A percentile compares a stretch with the other conserved stretches of the same genome.
Conservation (phyloP, 108 stramenopile species). For the Conticribra guillardii region DNA sequence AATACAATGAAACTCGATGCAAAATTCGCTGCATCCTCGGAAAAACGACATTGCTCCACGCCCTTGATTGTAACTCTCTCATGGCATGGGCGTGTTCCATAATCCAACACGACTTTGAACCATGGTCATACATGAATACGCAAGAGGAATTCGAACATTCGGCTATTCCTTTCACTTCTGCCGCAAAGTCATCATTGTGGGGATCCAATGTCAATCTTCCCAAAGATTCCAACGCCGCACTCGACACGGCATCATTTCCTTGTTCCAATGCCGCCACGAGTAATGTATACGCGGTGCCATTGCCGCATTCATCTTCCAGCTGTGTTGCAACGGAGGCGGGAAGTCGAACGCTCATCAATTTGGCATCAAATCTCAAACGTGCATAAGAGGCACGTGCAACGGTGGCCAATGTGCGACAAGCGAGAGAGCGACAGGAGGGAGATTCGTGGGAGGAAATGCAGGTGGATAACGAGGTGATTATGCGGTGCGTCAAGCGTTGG, state of each 20-base stretch:
- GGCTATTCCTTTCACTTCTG: slow-evolving; percentile 23
- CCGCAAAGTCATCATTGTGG: slow-evolving; percentile 21
- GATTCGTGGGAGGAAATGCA: slow-evolving; percentile 25
- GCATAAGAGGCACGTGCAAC: slow-evolving; percentile 60
- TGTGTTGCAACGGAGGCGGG: slow-evolving; percentile 34
- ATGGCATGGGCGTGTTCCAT: slow-evolving; percentile 11
- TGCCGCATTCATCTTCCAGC: slow-evolving; percentile 72
- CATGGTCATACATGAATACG: slow-evolving; percentile 16
- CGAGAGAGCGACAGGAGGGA: slow-evolving; percentile 49
- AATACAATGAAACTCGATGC: slow-evolving; percentile 51
- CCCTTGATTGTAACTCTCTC: slow-evolving; percentile 61
- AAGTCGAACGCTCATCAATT: slow-evolving; percentile 42
- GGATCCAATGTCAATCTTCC: slow-evolving; percentile 63
- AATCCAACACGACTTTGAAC: slow-evolving; percentile 4
- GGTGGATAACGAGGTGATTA: slow-evolving; percentile 24
- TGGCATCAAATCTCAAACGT: slow-evolving; percentile 50
- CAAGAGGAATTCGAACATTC: slow-evolving; percentile 23
- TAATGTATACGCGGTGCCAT: slow-evolving; percentile 64
- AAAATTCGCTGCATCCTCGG: slow-evolving; percentile 64
- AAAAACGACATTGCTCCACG: slow-evolving; percentile 60
- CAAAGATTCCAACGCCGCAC: slow-evolving; percentile 62
- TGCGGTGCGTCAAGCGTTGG: slow-evolving; percentile 18
- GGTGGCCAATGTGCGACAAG: slow-evolving; percentile 58
- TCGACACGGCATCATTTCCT: slow-evolving; percentile 71
- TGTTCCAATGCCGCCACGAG: slow-evolving; percentile 65